Evolutionary conservation across 2,329 filamentous ascomycete genomes (phyloP), one percentile per base, ranked within the genome.

Genomic region (Escovopsis sp.): DNA sequence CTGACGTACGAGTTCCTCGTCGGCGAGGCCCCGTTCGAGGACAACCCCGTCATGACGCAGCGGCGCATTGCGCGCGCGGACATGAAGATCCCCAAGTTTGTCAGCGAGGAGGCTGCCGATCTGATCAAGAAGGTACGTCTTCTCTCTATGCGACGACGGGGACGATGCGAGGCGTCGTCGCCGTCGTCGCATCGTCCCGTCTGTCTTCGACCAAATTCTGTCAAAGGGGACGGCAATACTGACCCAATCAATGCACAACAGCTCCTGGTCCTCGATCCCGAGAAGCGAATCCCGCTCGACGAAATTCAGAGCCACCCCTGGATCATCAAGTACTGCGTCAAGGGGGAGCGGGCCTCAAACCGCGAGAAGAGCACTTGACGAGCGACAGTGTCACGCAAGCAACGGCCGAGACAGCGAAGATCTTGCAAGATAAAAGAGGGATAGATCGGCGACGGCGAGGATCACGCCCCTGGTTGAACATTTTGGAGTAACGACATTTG

Each of bases 1-100:
- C 63, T 98, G 62, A 94, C 83, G 2, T 98, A 96, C 54, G 91
- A 98, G 63, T 98, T 98, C 54, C 64, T 98, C 45, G 85, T 94
- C 30, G 91, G 91, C 45, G 87, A 95, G 66, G 91, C 91, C 13
- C 91, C 91, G 0, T 98, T 98, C 54, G 91, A 98, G 62, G 91
- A 96, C 55, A 91, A 85, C 2, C 85, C 85, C 5, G 76, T 89
- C 47, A 94, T 94, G 84, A 98, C 91, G 24, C 87, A 94, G 51
- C 71, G 85, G 51, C 79, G 88, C 55, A 98, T 98, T 60, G 76
- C 80, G 5, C 71, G 85, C 51, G 85, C 81, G 27, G 91, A 96
- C 55, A 95, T 96, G 85, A 82, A 81, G 0, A 79, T 96, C 39
- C 91, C 91, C 4, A 79, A 76, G 7, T 96, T 89, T 59, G 82